Evolutionary conservation across 2,329 filamentous ascomycete genomes (phyloP).

Genomic region (Apiospora koreana): DNA sequence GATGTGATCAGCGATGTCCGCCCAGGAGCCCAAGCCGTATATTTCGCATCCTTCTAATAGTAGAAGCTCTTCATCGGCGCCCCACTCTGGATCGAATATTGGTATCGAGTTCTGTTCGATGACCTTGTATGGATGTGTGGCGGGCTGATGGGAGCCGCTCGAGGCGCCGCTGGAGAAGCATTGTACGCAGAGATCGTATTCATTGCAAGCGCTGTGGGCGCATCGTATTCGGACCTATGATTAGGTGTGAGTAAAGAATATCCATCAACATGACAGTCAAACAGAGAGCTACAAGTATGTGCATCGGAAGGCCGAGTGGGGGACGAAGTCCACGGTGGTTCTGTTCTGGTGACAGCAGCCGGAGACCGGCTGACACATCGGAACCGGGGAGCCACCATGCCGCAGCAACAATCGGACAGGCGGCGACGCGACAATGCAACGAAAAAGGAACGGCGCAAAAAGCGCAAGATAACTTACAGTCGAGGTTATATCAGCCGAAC

Average conservation of each 20-base stretch:
- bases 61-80: constrained; percentile 93
- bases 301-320: neutral
- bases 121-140: constrained; percentile 84
- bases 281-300: constrained; percentile 1
- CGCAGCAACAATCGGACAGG: neutral
- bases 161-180: constrained; percentile 85
- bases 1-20: constrained; percentile 97
- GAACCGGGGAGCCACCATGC: neutral
- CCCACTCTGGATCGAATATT: constrained; percentile 94
- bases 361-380: neutral
- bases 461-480: constrained; percentile 65
- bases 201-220: constrained; percentile 77
- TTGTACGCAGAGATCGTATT: constrained; percentile 95
- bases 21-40: constrained; percentile 95
- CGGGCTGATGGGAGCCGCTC: constrained; percentile 82
- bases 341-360: neutral
- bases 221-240: constrained; percentile 89
- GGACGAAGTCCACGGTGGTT: neutral
- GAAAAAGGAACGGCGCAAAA: neutral
- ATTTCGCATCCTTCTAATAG: constrained; percentile 92
- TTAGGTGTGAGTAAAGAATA: neutral
- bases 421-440: neutral
- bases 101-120: constrained; percentile 99
- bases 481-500: constrained; percentile 93
- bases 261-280: constrained; percentile 12